Percentiles rank a stretch among this genome's conserved stretches.
Conservation (phyloP, 129 eudicot species). For the Chrysanthemum makinoi region DNA sequence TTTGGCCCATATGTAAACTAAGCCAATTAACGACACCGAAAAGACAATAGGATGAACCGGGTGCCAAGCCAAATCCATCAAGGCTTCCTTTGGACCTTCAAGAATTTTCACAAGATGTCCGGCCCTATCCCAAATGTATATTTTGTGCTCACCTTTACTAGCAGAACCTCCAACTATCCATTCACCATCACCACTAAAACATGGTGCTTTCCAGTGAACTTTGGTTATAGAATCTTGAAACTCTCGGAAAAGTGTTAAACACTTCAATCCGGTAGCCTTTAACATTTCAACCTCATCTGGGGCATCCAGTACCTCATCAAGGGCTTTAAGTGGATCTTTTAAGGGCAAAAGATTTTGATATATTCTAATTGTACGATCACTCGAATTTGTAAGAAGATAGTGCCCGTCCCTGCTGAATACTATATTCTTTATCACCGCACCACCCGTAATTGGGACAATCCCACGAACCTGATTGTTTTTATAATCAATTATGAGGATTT, state of each 20-base stretch:
- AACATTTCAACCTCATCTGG: conserved; percentile 50
- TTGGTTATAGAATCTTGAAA: conserved; percentile 89
- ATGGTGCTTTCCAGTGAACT: conserved; percentile 98
- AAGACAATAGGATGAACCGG: conserved; percentile 89
- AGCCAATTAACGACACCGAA: conserved; percentile 83
- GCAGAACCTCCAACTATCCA: conserved; percentile 99
- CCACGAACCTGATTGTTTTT: conserved; percentile 48
- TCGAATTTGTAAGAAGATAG: conserved; percentile 91
- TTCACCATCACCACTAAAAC: conserved; percentile 97
- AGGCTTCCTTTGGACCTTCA: conserved; percentile 96
- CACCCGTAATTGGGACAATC: conserved; percentile 54
- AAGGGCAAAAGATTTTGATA: conserved; percentile 75
- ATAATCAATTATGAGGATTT: conserved; percentile 41
- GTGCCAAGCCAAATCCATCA: conserved; percentile 96
- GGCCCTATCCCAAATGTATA: conserved; percentile 94
- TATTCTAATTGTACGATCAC: conserved; percentile 83
- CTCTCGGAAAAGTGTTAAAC: conserved; percentile 66
- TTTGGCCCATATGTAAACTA: conserved; percentile 96
- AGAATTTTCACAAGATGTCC: conserved; percentile 97
- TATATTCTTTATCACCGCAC: conserved; percentile 78
- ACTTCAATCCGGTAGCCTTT: conserved; percentile 55
- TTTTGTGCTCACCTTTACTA: conserved; percentile 97
- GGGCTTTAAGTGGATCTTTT: conserved; percentile 50
- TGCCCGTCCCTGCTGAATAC: conserved; percentile 77
- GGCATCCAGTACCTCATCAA: conserved; percentile 23